Conservation (phyloP, 306 rosid species). For the Citrullus amarus region DNA sequence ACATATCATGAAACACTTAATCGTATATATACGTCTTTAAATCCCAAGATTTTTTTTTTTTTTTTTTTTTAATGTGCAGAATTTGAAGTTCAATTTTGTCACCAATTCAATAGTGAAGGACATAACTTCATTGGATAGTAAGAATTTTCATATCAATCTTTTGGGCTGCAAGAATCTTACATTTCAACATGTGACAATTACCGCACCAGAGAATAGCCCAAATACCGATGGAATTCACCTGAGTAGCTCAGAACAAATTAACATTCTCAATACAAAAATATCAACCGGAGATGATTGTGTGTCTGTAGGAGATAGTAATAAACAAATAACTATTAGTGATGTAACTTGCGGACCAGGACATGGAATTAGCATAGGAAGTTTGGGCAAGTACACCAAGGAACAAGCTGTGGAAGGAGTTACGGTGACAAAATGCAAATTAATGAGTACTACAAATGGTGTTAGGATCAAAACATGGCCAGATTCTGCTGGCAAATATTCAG, state of each 20-base stretch:
- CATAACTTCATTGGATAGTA: neutral
- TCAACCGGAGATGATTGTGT: slow-evolving; percentile 42
- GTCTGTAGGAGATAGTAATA: slow-evolving; percentile 33
- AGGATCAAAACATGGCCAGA: neutral
- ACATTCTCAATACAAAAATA: slow-evolving; percentile 12
- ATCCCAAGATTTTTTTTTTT: too few relatives aligned
- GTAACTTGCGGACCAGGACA: slow-evolving; percentile 33
- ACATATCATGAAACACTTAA: too few relatives aligned
- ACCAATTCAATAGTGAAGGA: neutral
- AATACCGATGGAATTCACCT: slow-evolving; percentile 46
- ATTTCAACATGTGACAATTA: neutral
- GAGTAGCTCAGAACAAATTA: slow-evolving; percentile 28
- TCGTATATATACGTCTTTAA: too few relatives aligned
- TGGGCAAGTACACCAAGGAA: slow-evolving; percentile 25
- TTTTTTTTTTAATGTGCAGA: neutral
- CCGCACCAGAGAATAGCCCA: neutral
- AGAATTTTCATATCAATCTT: neutral
- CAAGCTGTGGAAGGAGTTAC: slow-evolving; percentile 10
- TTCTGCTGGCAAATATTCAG: neutral
- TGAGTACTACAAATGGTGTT: neutral
- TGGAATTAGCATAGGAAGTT: slow-evolving; percentile 17
- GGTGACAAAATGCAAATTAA: slow-evolving; percentile 19
- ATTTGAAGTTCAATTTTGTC: neutral
- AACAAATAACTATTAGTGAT: neutral
- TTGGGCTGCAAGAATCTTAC: neutral